Conservation (phyloP, 345 rosid genomes). For the Adansonia digitata region DNA sequence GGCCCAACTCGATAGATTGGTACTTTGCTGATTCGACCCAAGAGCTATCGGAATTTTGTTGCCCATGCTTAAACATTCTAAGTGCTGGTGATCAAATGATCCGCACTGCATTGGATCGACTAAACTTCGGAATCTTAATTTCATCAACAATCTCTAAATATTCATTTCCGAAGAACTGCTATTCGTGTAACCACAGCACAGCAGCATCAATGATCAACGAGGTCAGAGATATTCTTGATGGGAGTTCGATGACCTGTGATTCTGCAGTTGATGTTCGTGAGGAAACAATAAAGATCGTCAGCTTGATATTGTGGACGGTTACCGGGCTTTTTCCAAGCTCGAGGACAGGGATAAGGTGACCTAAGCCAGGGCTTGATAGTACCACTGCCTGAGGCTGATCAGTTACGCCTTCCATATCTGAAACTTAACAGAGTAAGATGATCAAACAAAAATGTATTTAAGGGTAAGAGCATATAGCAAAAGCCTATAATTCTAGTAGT, state of each 20-base stretch:
- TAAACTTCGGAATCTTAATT: conserved; percentile 30
- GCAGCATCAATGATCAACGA: conserved; percentile 24
- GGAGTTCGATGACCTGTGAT: conserved; percentile 25
- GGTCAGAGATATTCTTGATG: conserved; percentile 32
- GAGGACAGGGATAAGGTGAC: not conserved
- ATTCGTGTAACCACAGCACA: conserved; percentile 22
- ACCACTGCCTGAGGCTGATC: not conserved
- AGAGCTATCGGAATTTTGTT: conserved; percentile 18
- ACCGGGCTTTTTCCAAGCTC: conserved; percentile 38
- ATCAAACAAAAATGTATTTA: not conserved
- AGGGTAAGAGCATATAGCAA: no score
- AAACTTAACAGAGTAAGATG: not conserved
- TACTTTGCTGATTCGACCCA: conserved; percentile 20
- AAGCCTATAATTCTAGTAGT: no score
- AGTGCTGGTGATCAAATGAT: conserved; percentile 18
- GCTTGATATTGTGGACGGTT: conserved; percentile 24
- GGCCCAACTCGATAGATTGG: conserved; percentile 54
- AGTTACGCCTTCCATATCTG: not conserved
- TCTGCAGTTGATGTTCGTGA: conserved; percentile 19
- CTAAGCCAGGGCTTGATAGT: conserved; percentile 12
- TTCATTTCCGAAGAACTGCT: conserved; percentile 29
- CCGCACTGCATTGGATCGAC: conserved; percentile 35
- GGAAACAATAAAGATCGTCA: conserved; percentile 38
- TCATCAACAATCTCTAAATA: conserved; percentile 35
- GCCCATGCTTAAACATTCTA: conserved; percentile 16